Base-by-base conservation (phyloP, 148 eudicot species). In the Heliamphora exappendiculata region DNA sequence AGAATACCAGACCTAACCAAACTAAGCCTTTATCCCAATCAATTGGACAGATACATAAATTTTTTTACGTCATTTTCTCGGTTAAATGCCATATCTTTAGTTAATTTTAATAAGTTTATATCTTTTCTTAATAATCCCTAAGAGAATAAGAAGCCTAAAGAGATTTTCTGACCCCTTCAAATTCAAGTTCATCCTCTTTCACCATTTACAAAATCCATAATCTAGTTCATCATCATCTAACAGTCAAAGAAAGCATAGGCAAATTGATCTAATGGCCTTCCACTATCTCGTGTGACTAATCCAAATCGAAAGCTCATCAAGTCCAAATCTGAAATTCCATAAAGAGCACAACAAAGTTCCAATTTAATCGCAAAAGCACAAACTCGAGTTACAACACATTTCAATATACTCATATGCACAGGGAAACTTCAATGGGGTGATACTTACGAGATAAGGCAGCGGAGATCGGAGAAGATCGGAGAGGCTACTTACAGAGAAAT, bases 401-500 rank as follows among this genome's bases (percentile, higher is more conserved):
- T 10, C 4, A 10, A 9, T 39, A 55, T 41, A 42, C 4, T 5
- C 19, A 53, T 2, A 39, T 39, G 42, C 19, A 39, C 1, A 7
- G 1, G 1, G 58, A 50, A 33, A 31, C 11, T 37, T 7, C 20
- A 28, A 41, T 41, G 31, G 65, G 0, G 11, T 26, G 47, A 19
- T 24, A 36, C 28, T n/a, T 20, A 70, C 31, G 42, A 50, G 42
- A 72, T 34, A 1, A 34, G 62, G 49, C 47, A 26, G 37, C 50
- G 42, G 5, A 39, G 69, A 22, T 8, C 14, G 26, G 41, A 26
- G 45, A 62, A 62, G 77, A 75, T 75, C 78, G 68, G 78, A 75
- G 57, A 63, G 59, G 55, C 7, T 14, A 63, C 78, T 75, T 75
- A 75, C 78, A 75, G 31, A 62, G 33, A 31, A 44, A 59, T 22